Percentiles rank a stretch among this genome's conserved stretches.
Evolutionary conservation across 176 grass and related monocot species (phyloP).

Genomic region (Zoysia japonica): DNA sequence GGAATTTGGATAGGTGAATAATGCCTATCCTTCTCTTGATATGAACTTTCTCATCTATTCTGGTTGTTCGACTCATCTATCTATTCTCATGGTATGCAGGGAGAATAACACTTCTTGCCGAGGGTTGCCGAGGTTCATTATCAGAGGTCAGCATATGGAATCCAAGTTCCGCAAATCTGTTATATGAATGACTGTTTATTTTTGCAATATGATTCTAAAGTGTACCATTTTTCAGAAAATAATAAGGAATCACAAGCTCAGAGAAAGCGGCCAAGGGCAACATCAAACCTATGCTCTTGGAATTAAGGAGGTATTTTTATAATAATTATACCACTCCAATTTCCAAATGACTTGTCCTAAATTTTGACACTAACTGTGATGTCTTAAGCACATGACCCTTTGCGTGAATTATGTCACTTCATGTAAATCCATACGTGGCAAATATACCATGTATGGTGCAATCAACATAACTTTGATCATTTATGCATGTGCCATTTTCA

Average conservation of each 20-base stretch:
- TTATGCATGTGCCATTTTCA: background rate
- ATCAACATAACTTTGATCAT: conserved; percentile 1
- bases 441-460: background rate
- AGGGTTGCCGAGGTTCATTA: conserved; percentile 94
- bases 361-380: background rate
- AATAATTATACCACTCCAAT: background rate
- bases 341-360: conserved; percentile 22
- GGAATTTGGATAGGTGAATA: background rate
- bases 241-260: conserved; percentile 73
- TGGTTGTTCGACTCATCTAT: conserved; percentile 33
- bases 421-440: background rate
- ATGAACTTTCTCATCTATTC: background rate
- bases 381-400: background rate
- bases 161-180: conserved; percentile 3
- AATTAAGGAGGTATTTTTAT: conserved; percentile 83
- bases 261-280: conserved; percentile 86
- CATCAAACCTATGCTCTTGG: conserved; percentile 98
- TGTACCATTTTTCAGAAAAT: conserved; percentile 58
- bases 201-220: conserved; percentile 18
- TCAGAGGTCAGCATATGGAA: conserved; percentile 75
- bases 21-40: background rate
- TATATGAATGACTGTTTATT: background rate
- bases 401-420: conserved; percentile 7
- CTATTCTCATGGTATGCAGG: conserved; percentile 79
- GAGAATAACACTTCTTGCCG: conserved; percentile 77